These are phyloP conservation scores for Umbelopsis isabellina DNA, from an alignment of 192 early-diverging fungal genomes.

Conservation along the genomic window DNA sequence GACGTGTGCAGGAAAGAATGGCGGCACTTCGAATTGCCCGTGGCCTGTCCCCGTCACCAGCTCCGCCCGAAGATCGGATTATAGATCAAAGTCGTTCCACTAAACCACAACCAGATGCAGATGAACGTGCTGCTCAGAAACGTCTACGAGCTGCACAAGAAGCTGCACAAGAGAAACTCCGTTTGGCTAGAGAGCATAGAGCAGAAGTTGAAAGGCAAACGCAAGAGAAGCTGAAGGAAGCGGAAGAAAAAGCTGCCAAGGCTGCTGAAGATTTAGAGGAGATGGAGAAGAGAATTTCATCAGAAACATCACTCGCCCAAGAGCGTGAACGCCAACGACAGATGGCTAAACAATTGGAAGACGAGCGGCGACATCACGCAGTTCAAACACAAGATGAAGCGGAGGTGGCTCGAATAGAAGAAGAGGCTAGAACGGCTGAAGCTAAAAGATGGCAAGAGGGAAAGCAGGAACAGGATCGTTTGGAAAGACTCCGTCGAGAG, in stretches of 20 bases:
- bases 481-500: constrained; percentile 26
- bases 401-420: constrained; percentile 45
- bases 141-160: constrained; percentile 41
- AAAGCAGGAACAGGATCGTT: constrained; percentile 26
- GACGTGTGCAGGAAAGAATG: constrained; percentile 43
- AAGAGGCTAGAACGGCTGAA: constrained; percentile 30
- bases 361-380: constrained; percentile 42
- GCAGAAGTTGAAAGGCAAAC: constrained; percentile 36
- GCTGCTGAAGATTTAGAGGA: constrained; percentile 49
- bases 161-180: constrained; percentile 40
- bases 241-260: constrained; percentile 44
- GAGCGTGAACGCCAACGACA: constrained; percentile 51
- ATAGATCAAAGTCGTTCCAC: constrained; percentile 4
- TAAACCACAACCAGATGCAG: constrained; percentile 29
- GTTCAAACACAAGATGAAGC: constrained; percentile 36
- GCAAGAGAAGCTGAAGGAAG: constrained; percentile 37
- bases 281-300: constrained; percentile 45
- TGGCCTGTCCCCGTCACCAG: constrained; percentile 19
- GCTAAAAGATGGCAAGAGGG: constrained; percentile 40
- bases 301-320: constrained; percentile 43
- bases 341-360: constrained; percentile 46
- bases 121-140: constrained; percentile 36
- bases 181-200: constrained; percentile 39
- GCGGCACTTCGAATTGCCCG: constrained; percentile 32
- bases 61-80: constrained; percentile 12